Evolutionary conservation across 1,284 basidiomycete species (phyloP).

Genomic region (Puccinia horiana): DNA sequence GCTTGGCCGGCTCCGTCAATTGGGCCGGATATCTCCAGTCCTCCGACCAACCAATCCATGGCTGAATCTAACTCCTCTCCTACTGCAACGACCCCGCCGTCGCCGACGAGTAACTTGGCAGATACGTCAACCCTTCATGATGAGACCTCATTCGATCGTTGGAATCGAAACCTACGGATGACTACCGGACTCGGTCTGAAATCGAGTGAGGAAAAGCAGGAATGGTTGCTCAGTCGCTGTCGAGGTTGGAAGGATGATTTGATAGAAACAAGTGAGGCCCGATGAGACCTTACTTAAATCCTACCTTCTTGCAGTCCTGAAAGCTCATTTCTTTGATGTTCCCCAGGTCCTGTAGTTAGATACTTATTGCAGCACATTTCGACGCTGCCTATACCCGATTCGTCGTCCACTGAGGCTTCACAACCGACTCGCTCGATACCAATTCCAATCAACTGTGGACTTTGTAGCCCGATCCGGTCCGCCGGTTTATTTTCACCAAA

Average conservation of each 20-base stretch:
- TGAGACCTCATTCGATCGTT: slow-evolving; percentile 32
- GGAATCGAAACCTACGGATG: slow-evolving; percentile 39
- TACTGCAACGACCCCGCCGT: neutral
- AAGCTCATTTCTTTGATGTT: neutral
- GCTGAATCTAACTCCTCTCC: neutral
- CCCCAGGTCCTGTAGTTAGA: slow-evolving; percentile 33
- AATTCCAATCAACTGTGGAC: slow-evolving; percentile 35
- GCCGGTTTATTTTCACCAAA: slow-evolving; percentile 42
- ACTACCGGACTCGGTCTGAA: slow-evolving; percentile 33
- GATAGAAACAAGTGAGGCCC: slow-evolving; percentile 37
- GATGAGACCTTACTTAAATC: neutral
- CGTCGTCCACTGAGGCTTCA: neutral
- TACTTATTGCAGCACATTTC: slow-evolving; percentile 46
- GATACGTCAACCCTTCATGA: neutral
- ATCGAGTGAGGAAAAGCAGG: slow-evolving; percentile 37
- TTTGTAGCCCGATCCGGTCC: slow-evolving; percentile 29
- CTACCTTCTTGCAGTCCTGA: neutral
- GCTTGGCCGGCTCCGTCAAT: too few species aligned
- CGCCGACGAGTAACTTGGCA: neutral
- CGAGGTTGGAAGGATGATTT: slow-evolving; percentile 38
- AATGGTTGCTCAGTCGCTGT: slow-evolving; percentile 36
- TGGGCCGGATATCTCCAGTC: neutral
- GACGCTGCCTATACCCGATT: slow-evolving; percentile 25
- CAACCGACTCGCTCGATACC: neutral
- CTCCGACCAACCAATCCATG: neutral